These are phyloP conservation scores for Yarrowia alimentaria DNA, from an alignment of 805 yeast species.

Conservation along the genomic window DNA sequence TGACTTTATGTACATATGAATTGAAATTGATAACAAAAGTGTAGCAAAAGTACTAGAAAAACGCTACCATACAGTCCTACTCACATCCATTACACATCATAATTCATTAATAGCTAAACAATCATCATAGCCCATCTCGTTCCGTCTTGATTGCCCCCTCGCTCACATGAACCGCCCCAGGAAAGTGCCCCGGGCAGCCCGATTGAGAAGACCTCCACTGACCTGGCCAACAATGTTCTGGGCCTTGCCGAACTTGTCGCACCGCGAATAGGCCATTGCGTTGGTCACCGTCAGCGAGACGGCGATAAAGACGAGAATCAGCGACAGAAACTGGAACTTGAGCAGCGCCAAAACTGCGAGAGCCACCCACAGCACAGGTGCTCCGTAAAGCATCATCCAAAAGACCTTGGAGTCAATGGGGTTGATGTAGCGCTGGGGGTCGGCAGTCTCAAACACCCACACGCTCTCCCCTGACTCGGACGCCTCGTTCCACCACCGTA, in stretches of 20 bases:
- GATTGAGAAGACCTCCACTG: slow-evolving; percentile 31
- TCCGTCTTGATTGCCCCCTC: too few relatives aligned
- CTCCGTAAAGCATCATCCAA: slow-evolving; percentile 73
- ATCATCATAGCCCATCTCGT: too few relatives aligned
- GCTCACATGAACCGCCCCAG: slow-evolving; percentile 1
- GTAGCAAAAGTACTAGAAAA: background rate
- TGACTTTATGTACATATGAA: background rate
- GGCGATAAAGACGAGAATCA: slow-evolving; percentile 55
- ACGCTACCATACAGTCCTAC: background rate
- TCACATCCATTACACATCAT: background rate
- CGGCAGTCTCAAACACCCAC: slow-evolving; percentile 89
- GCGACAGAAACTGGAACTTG: slow-evolving; percentile 67
- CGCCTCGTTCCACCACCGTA: slow-evolving; percentile 94
- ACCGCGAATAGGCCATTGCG: slow-evolving; percentile 84
- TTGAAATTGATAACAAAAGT: background rate
- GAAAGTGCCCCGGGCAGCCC: slow-evolving; percentile 13
- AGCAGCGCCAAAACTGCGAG: slow-evolving; percentile 75
- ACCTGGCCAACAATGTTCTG: slow-evolving; percentile 54
- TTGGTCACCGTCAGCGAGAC: slow-evolving; percentile 73
- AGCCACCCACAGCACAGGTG: slow-evolving; percentile 73
- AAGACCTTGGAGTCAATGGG: slow-evolving; percentile 89
- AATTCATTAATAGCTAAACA: slow-evolving; percentile 7
- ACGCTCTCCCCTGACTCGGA: slow-evolving; percentile 60
- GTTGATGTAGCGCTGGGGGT: slow-evolving; percentile 62
- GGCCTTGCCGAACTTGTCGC: slow-evolving; percentile 90